Evolutionary conservation across 495 filamentous ascomycete genomes (phyloP), one percentile per base, ranked within the genome.

Genomic region (Symbiotaphrina buchneri): DNA sequence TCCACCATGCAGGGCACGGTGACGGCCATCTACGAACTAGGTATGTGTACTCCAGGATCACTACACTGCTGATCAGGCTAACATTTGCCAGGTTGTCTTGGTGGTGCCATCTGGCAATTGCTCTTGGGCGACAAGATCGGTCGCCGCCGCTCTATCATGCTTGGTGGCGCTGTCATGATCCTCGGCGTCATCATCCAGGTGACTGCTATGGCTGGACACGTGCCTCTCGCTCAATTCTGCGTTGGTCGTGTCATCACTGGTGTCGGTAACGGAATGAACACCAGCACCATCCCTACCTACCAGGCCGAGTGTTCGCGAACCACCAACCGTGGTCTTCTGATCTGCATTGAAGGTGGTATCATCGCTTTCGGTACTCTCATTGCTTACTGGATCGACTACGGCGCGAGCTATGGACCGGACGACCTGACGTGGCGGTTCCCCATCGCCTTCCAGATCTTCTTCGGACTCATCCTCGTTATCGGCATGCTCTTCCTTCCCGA

Each of bases 311-410:
- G 74, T 48, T 72, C 68, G 17, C 68, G 70, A 36, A 70, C 76
- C 0, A 68, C 62, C 41, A 84, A 84, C 47, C 65, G 79, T 40
- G 80, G 79, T 34, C 65, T 82, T 3, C 51, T 83, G 29, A 82
- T 90, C 45, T 84, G 77, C 52, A 81, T 85, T 33, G 75, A 84
- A 43, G 80, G 80, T 39, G 71, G 67, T 40, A 58, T 69, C 36
- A 81, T 84, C 37, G 77, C 77, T 25, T 77, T 84, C 32, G 79
- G 79, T 27, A 71, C 65, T 6, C 51, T 80, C 25, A 68, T 83
- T 18, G 74, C 75, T 17, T 84, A 84, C 54, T 85, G 78, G 78
- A 59, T 85, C 34, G 75, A 82, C 41, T 85, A 76, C 38, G 78
- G 77, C 27, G 61, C 71, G 19, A 68, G 64, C 6, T 84, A 74